Base-by-base conservation (phyloP, 495 filamentous ascomycete species). In the Rostrohypoxylon terebratum region DNA sequence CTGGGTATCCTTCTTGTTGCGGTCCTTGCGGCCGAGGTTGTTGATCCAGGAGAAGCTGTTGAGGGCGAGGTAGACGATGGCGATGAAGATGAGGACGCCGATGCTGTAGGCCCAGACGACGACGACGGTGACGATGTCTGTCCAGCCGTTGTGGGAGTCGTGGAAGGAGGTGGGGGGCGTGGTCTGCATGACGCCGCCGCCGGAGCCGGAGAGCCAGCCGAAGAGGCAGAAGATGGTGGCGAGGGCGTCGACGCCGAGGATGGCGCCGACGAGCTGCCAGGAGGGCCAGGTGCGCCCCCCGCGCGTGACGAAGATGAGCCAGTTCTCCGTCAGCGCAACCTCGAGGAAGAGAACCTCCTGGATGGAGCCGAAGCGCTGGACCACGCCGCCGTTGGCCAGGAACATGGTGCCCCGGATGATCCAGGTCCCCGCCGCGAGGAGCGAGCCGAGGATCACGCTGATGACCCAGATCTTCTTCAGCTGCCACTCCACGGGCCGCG, bases 261-360 rank as follows among this genome's bases (percentile, higher is more conserved):
- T 91, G 21, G 94, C 94, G 57, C 83, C 85, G 63, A 86, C 73
- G 63, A 97, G 86, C 80, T 94, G 91, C 88, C 91, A 91, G 28
- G 94, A 96, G 11, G 94, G 94, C 58, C 90, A 93, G 20, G 92
- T 90, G 61, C 90, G 90, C 69, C 91, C 91, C 76, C 92, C 91
- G 81, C 94, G 91, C 58, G 94, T 97, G 79, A 97, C 93, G 83
- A 97, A 95, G 82, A 97, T 97, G 57, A 97, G 87, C 94, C 94
- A 97, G 81, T 96, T 97, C 84, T 97, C 92, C 34, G 94, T 92
- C 62, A 97, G 86, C n/a, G 92, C 90, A 77, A 97, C 93, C 78
- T 97, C 87, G 57, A 97, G 89, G 84, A 97, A 97, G 67, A 97
- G 77, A 16, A 97, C 89, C 69, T 88, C 87, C 77, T 97, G 91